Base-by-base conservation (phyloP, 2,329 filamentous ascomycete genomes). In the Fonsecaea monophora region DNA sequence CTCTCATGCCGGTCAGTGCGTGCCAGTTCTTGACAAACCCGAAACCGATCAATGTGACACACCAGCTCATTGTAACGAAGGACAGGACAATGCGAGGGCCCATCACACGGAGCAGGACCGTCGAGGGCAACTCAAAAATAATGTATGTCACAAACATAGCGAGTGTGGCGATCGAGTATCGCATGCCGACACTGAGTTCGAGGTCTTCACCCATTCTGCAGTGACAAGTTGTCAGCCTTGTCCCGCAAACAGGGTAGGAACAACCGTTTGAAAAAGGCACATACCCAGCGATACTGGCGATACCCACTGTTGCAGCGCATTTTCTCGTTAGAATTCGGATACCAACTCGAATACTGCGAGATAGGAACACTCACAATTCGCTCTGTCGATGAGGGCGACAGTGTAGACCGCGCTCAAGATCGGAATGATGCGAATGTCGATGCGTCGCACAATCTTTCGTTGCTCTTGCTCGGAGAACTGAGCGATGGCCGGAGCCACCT, bases 91-190 rank as follows among this genome's bases (percentile, higher is more conserved):
- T 5, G 32, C 56, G 25, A 15, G 62, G 63, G 12, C 58, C 34
- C 60, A 66, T 57, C 32, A 60, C 62, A 61, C 78, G 80, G 63
- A 83, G 73, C 6, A 84, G 66, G 12, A 83, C 68, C 68, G 83
- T 83, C 2, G 55, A 55, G 9, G 56, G 38, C 6, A 60, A 12
- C 13, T 60, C 35, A 35, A 60, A 48, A 18, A 60, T 13, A 45
- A 60, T 48, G 56, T 60, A 60, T n/a, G 56, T 40, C 3, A 35
- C 32, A 21, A 60, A 60, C 7, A 60, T 50, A 8, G 38, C 7
- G 10, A 60, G 38, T 9, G 59, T 61, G n/a, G 25, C 10, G 25
- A 61, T 53, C 2, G 59, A 61, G 35, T 61, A 76, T 34, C 74
- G 66, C 57, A 67, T 53, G 2, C 74, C 74, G 8, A 74, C 58